A percentile compares a stretch with the other conserved stretches of the same genome.
These are phyloP conservation scores for Vitis hybrid DNA, from an alignment of 177 flowering plant genomes.

Conservation along the genomic window DNA sequence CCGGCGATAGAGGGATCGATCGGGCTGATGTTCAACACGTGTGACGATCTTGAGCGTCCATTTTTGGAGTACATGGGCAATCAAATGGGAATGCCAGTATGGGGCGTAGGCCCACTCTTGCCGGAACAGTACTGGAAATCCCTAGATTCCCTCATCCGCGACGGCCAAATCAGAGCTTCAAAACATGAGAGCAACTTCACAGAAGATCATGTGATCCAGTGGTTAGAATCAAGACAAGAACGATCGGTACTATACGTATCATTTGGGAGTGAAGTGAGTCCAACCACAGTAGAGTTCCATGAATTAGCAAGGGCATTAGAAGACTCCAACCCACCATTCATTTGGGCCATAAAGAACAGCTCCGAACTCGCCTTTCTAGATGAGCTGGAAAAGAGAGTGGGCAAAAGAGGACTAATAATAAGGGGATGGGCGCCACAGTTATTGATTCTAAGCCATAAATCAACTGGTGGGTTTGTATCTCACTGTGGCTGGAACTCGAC, in stretches of 20 bases:
- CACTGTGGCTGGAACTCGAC: slow-evolving; percentile 87
- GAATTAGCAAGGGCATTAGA: slow-evolving; percentile 37
- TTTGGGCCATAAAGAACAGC: slow-evolving; percentile 35
- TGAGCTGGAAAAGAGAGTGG: slow-evolving; percentile 14
- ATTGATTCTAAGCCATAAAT: slow-evolving; percentile 61
- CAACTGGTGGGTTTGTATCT: slow-evolving; percentile 61
- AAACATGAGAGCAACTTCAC: slow-evolving; percentile 1
- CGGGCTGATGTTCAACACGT: slow-evolving; percentile 24
- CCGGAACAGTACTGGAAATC: slow-evolving; percentile 21
- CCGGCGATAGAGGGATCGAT: slow-evolving; percentile 9
- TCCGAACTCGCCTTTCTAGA: too few relatives aligned
- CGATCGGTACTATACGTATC: slow-evolving; percentile 36
- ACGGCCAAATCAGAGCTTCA: not conserved
- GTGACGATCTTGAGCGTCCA: slow-evolving; percentile 19
- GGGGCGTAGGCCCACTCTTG: slow-evolving; percentile 25
- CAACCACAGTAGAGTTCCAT: slow-evolving; percentile 26
- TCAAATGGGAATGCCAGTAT: slow-evolving; percentile 7
- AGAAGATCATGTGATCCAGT: slow-evolving; percentile 25
- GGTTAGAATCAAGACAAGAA: slow-evolving; percentile 32
- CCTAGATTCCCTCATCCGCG: not conserved
- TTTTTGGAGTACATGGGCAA: slow-evolving; percentile 12
- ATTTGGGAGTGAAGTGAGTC: slow-evolving; percentile 36
- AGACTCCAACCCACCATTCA: slow-evolving; percentile 33
- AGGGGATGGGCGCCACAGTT: slow-evolving; percentile 85
- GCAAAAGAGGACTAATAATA: slow-evolving; percentile 52